Conservation (phyloP, 768 basidiomycete genomes). For the Piloderma croceum region DNA sequence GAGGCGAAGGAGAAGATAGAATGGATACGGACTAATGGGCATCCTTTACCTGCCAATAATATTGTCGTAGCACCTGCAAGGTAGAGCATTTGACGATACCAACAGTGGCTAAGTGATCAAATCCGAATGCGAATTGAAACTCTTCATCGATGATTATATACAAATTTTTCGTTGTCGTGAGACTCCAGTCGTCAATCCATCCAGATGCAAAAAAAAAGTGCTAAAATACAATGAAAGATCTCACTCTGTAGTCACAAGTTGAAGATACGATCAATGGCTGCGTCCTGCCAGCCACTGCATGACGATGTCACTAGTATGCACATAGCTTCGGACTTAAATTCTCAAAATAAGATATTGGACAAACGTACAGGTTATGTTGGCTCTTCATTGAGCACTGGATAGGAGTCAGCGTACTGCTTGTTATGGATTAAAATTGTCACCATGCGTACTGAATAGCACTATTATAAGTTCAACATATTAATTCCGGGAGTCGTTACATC, state of each 20-base stretch:
- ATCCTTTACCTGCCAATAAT: too few species aligned
- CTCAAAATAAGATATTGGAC: not conserved
- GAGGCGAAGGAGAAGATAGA: conserved; percentile 37
- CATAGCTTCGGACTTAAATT: conserved; percentile 5
- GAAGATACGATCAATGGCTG: conserved; percentile 55
- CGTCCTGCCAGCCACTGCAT: conserved; percentile 80
- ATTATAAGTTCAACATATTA: conserved; percentile 2
- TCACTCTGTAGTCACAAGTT: too few species aligned
- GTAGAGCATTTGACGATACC: too few species aligned
- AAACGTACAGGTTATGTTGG: conserved; percentile 80
- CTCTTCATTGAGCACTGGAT: conserved; percentile 92
- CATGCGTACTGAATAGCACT: conserved; percentile 80
- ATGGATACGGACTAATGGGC: conserved; percentile 74
- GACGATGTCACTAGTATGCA: conserved; percentile 65
- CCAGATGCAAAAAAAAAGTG: not conserved
- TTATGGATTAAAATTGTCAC: too few species aligned
- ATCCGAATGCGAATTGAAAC: too few species aligned
- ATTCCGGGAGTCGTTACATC: conserved; percentile 1
- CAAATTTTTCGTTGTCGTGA: too few species aligned
- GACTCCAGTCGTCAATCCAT: too few species aligned
- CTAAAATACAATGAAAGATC: not conserved
- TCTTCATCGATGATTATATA: too few species aligned
- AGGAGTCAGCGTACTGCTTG: conserved; percentile 3
- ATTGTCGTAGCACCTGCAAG: too few species aligned
- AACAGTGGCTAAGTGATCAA: too few species aligned